phyloP scores from a whole-genome alignment of 768 basidiomycete genomes.

The Lactarius trivialis region DNA sequence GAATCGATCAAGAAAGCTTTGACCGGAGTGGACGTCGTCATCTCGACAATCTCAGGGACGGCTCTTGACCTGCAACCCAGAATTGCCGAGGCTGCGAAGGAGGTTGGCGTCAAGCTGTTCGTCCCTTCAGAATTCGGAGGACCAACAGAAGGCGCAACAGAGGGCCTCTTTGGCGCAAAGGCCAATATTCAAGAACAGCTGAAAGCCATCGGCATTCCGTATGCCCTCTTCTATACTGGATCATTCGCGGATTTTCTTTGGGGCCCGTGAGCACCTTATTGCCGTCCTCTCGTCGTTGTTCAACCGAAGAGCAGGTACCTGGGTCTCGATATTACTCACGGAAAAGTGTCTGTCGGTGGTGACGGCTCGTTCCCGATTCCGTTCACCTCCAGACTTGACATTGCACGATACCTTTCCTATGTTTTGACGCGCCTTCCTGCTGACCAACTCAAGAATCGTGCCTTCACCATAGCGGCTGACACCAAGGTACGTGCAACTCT shows the following conservation, averaged over 20 bases:
- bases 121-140: constrained; percentile 29
- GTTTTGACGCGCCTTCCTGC: constrained; percentile 10
- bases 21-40: constrained; percentile 11
- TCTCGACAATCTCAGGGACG: constrained; percentile 8
- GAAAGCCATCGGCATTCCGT: constrained; percentile 10
- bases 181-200: not conserved
- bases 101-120: constrained; percentile 28
- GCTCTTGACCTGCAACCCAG: constrained; percentile 16
- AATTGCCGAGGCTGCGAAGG: constrained; percentile 23
- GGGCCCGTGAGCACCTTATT: not conserved
- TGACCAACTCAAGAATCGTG: not conserved
- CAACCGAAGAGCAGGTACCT: not conserved
- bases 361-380: constrained; percentile 13
- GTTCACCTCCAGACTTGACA: constrained; percentile 10
- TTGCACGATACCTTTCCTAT: constrained; percentile 7
- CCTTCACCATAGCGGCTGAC: constrained; percentile 1
- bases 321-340: not conserved
- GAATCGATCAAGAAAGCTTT: constrained; percentile 8
- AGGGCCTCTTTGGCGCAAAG: constrained; percentile 4
- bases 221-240: constrained; percentile 19
- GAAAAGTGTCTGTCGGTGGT: constrained; percentile 3
- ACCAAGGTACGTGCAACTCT: constrained; percentile 2
- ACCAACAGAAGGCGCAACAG: constrained; percentile 12
- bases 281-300: not conserved
- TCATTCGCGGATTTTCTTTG: constrained; percentile 12